Conservation (phyloP, 1,284 basidiomycete genomes). For the Salmacisia buchloeana region DNA sequence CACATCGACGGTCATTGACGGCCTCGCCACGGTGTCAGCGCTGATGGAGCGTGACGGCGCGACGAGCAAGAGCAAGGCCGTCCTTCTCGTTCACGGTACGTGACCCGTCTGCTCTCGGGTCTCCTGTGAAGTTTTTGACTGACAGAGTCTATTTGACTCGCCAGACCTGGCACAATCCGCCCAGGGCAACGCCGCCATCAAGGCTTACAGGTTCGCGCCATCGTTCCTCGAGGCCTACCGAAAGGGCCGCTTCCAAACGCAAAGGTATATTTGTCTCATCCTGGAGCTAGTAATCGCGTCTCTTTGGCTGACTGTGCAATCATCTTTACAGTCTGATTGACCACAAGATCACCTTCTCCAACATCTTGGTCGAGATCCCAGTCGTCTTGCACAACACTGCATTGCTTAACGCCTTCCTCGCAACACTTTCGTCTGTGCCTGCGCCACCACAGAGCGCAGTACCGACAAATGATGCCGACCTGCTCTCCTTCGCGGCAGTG, state of each 20-base stretch:
- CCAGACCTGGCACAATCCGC: conserved; percentile 52
- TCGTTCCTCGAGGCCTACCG: conserved; percentile 81
- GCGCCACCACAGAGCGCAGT: conserved; percentile 47
- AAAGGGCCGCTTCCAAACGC: conserved; percentile 76
- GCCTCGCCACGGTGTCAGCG: conserved; percentile 52
- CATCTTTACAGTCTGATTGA: conserved; percentile 64
- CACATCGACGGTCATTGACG: conserved; percentile 80
- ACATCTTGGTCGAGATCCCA: conserved; percentile 83
- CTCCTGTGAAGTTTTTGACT: not conserved
- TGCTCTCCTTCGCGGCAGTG: conserved; percentile 23
- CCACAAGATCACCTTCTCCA: conserved; percentile 80
- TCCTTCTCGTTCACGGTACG: conserved; percentile 42
- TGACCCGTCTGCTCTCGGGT: not conserved
- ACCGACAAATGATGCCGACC: conserved; percentile 27
- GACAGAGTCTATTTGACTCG: conserved; percentile 10
- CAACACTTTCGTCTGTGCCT: conserved; percentile 59
- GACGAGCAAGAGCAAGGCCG: conserved; percentile 42
- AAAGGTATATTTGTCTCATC: conserved; percentile 59
- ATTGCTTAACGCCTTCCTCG: conserved; percentile 77
- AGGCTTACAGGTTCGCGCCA: conserved; percentile 80
- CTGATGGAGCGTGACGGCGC: conserved; percentile 48
- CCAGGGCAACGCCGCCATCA: conserved; percentile 80
- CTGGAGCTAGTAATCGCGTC: conserved; percentile 19
- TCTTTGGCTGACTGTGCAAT: conserved; percentile 10
- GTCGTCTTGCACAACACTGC: conserved; percentile 81